phyloP scores from a whole-genome alignment of 768 basidiomycete genomes.

The Rhizopogon vinicolor region DNA sequence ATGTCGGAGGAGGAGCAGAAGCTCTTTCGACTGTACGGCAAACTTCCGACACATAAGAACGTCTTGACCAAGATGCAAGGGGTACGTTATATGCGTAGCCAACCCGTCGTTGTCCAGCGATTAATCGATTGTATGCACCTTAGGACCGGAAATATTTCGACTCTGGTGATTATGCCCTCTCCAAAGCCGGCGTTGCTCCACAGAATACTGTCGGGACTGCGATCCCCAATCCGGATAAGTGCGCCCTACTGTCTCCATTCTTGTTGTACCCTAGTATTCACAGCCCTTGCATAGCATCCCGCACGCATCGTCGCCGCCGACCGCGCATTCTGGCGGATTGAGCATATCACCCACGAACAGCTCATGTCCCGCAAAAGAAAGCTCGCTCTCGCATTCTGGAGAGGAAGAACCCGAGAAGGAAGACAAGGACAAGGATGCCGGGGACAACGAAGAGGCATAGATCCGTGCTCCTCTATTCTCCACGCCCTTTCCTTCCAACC shows the following conservation, averaged over 20 bases:
- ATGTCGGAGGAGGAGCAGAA: slow-evolving; percentile 88
- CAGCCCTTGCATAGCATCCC: slow-evolving; percentile 59
- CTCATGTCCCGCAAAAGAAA: slow-evolving; percentile 63
- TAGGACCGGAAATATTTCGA: slow-evolving; percentile 99
- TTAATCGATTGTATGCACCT: slow-evolving; percentile 5
- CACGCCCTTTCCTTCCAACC: no score
- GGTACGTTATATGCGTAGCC: slow-evolving; percentile 38
- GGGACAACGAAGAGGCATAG: slow-evolving; percentile 13
- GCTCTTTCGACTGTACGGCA: slow-evolving; percentile 92
- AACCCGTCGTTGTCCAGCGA: not conserved
- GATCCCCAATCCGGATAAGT: slow-evolving; percentile 98
- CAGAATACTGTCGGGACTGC: slow-evolving; percentile 90
- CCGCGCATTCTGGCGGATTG: slow-evolving; percentile 46
- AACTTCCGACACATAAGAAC: slow-evolving; percentile 91
- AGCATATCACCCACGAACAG: slow-evolving; percentile 76
- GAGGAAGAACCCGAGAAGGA: slow-evolving; percentile 15
- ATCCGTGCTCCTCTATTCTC: not conserved
- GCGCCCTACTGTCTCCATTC: slow-evolving; percentile 24
- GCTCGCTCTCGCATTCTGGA: slow-evolving; percentile 31
- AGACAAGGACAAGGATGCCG: slow-evolving; percentile 8
- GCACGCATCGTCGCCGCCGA: slow-evolving; percentile 75
- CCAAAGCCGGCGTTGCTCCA: slow-evolving; percentile 89
- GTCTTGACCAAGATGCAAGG: slow-evolving; percentile 93
- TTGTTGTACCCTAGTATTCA: not conserved
- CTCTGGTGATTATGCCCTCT: slow-evolving; percentile 96